Evolutionary conservation across 805 yeast species (phyloP).

Genomic region (Cyberlindnera americana): DNA sequence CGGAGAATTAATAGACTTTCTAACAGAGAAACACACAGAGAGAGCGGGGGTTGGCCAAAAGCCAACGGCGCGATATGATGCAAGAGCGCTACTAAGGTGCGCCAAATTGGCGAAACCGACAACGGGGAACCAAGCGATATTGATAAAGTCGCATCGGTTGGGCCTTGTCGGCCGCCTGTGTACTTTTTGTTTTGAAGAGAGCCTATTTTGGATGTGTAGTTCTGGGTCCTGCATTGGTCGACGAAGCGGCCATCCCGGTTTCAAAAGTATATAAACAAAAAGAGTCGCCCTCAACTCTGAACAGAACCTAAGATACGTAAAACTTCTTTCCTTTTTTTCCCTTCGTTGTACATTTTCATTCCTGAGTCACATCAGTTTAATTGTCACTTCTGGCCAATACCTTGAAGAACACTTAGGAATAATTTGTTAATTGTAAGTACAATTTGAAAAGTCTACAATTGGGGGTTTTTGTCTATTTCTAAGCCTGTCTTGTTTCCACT

Average conservation of each 20-base stretch:
- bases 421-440: constrained; percentile 10
- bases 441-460: no score
- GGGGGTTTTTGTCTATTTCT: no score
- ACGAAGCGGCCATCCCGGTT: not conserved
- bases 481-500: no score
- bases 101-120: constrained; percentile 3
- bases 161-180: not conserved
- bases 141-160: constrained; percentile 3
- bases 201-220: constrained; percentile 1
- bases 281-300: not conserved
- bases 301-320: not conserved
- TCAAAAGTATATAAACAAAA: constrained; percentile 1
- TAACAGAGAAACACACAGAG: no score
- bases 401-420: constrained; percentile 13
- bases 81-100: not conserved
- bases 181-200: not conserved
- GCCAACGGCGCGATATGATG: constrained; percentile 3
- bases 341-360: constrained; percentile 12
- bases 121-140: not conserved
- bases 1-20: no score
- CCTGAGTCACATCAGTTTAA: constrained; percentile 11
- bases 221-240: constrained; percentile 3
- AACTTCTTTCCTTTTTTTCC: constrained; percentile 1
- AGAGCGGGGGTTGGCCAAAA: no score
- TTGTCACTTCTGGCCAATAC: constrained; percentile 4